phyloP scores from a whole-genome alignment of 768 basidiomycete genomes.

The Lentinula detonsa region DNA sequence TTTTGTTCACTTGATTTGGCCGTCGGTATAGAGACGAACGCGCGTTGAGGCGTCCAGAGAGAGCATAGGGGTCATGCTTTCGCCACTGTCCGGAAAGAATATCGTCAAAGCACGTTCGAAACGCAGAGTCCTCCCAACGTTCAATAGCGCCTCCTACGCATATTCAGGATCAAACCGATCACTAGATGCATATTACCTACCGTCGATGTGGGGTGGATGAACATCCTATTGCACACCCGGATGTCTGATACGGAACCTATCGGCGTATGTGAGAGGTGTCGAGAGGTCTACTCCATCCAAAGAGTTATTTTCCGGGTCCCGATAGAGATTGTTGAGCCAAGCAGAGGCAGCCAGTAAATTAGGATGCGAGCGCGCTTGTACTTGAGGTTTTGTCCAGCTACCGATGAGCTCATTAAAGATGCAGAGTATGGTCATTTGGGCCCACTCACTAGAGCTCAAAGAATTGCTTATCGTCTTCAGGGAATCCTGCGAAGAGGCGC shows the following conservation, averaged over 20 bases:
- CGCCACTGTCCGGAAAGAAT: slow-evolving; percentile 48
- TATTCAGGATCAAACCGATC: not conserved
- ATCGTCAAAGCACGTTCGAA: slow-evolving; percentile 42
- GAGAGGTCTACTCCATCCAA: slow-evolving; percentile 41
- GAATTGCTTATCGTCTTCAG: slow-evolving; percentile 61
- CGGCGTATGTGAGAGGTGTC: slow-evolving; percentile 52
- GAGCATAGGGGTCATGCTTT: slow-evolving; percentile 49
- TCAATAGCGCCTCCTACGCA: slow-evolving; percentile 54
- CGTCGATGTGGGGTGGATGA: slow-evolving; percentile 24
- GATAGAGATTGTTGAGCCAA: slow-evolving; percentile 45
- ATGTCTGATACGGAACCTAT: slow-evolving; percentile 57
- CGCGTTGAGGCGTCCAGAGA: slow-evolving; percentile 43
- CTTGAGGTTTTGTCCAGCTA: slow-evolving; percentile 33
- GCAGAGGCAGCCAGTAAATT: slow-evolving; percentile 40
- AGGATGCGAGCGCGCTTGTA: slow-evolving; percentile 50
- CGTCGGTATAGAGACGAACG: slow-evolving; percentile 46
- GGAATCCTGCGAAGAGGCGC: slow-evolving; percentile 27
- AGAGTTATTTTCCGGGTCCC: slow-evolving; percentile 19
- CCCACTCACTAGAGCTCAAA: slow-evolving; percentile 58
- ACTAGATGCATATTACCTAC: slow-evolving; percentile 12
- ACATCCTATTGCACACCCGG: slow-evolving; percentile 43
- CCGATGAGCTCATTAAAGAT: not conserved
- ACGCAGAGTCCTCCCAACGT: slow-evolving; percentile 49
- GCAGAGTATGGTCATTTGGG: not conserved
- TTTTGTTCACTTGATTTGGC: slow-evolving; percentile 29